These are phyloP conservation scores for Paecilomyces variotii DNA, from an alignment of 2,329 filamentous ascomycete species.

Conservation along the genomic window DNA sequence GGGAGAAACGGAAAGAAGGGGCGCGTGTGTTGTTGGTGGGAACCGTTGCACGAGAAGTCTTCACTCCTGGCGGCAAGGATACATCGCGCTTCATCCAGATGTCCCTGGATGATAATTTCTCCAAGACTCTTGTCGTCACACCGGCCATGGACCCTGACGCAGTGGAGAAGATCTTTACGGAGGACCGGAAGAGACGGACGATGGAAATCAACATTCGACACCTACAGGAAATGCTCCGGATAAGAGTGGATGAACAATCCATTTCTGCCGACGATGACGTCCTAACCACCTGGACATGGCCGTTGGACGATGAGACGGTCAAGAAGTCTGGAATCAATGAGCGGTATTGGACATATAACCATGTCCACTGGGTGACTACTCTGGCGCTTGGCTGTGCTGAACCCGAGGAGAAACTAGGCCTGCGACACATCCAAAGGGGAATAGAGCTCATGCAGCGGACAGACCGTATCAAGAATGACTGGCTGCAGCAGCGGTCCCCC, in stretches of 20 bases:
- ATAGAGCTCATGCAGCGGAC: slow-evolving; percentile 35
- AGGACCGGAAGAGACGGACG: slow-evolving; percentile 42
- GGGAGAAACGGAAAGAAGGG: slow-evolving; percentile 63
- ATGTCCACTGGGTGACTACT: slow-evolving; percentile 53
- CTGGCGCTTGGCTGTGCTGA: slow-evolving; percentile 44
- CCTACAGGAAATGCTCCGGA: slow-evolving; percentile 53
- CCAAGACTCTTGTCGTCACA: slow-evolving; percentile 48
- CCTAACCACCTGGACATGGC: slow-evolving; percentile 22
- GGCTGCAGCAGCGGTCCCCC: slow-evolving; percentile 26
- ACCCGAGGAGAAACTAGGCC: slow-evolving; percentile 31
- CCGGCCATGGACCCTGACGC: slow-evolving; percentile 35
- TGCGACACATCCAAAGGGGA: slow-evolving; percentile 29
- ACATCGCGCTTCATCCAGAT: slow-evolving; percentile 41
- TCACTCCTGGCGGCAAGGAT: slow-evolving; percentile 33
- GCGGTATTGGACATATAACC: slow-evolving; percentile 51
- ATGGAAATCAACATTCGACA: slow-evolving; percentile 57
- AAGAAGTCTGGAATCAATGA: slow-evolving; percentile 38
- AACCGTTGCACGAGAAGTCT: slow-evolving; percentile 53
- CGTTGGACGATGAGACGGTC: slow-evolving; percentile 17
- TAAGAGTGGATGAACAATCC: slow-evolving; percentile 25
- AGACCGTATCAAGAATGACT: slow-evolving; percentile 29
- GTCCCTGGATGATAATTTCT: slow-evolving; percentile 38
- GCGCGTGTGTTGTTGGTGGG: slow-evolving; percentile 70
- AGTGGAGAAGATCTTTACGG: slow-evolving; percentile 35
- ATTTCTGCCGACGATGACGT: slow-evolving; percentile 25